Evolutionary conservation across 257 asterid genomes (phyloP).

Genomic region (Nicotiana obtusifolia): DNA sequence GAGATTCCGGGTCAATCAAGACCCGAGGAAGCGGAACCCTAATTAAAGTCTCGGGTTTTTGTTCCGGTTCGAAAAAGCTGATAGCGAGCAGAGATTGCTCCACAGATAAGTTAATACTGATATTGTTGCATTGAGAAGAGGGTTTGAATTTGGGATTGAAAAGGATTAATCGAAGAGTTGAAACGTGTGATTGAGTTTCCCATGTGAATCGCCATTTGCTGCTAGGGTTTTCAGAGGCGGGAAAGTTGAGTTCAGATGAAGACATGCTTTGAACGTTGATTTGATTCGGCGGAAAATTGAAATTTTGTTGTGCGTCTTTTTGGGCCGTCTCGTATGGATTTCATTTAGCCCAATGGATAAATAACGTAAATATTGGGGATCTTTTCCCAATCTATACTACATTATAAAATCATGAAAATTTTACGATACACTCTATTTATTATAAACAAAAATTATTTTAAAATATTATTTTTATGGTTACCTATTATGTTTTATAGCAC

Average conservation of each 20-base stretch:
- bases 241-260: conserved; percentile 13
- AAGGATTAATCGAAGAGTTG: conserved; percentile 49
- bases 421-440: too few relatives aligned
- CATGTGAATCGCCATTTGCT: conserved; percentile 47
- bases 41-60: conserved; percentile 29
- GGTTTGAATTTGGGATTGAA: conserved; percentile 40
- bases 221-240: conserved; percentile 21
- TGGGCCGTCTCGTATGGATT: neutral
- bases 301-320: neutral
- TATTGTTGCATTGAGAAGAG: conserved; percentile 36
- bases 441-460: too few relatives aligned
- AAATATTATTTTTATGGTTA: too few relatives aligned
- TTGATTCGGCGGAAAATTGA: conserved; percentile 1
- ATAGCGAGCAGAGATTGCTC: conserved; percentile 42
- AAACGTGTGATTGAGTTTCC: conserved; percentile 68
- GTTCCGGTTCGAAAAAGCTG: conserved; percentile 32
- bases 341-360: neutral
- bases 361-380: neutral
- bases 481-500: too few relatives aligned
- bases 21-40: conserved; percentile 62
- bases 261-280: neutral
- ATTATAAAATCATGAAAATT: too few relatives aligned
- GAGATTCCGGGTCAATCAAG: conserved; percentile 60
- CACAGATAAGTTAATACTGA: conserved; percentile 35
- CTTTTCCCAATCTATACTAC: too few relatives aligned